These are phyloP conservation scores for Colletotrichum filicis DNA, from an alignment of 2,329 filamentous ascomycete genomes.

Conservation along the genomic window DNA sequence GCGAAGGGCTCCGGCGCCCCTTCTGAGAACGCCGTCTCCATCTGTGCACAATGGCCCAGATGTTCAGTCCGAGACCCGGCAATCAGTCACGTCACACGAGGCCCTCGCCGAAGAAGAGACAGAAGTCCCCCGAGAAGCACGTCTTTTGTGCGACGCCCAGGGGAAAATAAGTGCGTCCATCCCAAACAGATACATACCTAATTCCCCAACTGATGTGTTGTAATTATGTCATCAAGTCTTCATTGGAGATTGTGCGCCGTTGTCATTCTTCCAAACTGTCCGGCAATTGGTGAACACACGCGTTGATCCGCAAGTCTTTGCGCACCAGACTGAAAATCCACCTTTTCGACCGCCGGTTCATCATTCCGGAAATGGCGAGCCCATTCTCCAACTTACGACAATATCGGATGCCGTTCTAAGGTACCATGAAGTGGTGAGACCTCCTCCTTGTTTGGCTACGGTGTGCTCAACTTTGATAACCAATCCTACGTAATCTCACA, in stretches of 20 bases:
- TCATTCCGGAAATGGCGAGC: conserved; percentile 34
- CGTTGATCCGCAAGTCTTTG: conserved; percentile 61
- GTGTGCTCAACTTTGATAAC: background rate
- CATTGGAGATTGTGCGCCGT: conserved; percentile 65
- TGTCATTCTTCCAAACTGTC: conserved; percentile 67
- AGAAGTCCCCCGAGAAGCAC: conserved; percentile 64
- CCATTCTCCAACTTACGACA: conserved; percentile 35
- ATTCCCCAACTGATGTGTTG: background rate
- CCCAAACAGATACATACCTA: background rate
- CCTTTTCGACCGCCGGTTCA: conserved; percentile 49
- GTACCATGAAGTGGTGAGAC: conserved; percentile 39
- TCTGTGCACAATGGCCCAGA: conserved; percentile 24
- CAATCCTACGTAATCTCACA: conserved; percentile 22
- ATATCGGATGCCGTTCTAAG: conserved; percentile 37
- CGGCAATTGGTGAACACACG: conserved; percentile 61
- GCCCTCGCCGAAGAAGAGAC: conserved; percentile 59
- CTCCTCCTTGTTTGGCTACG: background rate
- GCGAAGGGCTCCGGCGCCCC: conserved; percentile 43
- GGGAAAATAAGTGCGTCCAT: conserved; percentile 54
- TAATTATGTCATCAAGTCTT: conserved; percentile 47
- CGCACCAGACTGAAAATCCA: conserved; percentile 58
- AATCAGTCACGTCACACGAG: conserved; percentile 33
- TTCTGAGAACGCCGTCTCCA: conserved; percentile 33
- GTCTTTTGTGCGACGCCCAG: conserved; percentile 61
- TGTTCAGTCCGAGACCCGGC: background rate